Evolutionary conservation across 495 filamentous ascomycete species (phyloP).

Genomic region (Glutinoglossum americanum): DNA sequence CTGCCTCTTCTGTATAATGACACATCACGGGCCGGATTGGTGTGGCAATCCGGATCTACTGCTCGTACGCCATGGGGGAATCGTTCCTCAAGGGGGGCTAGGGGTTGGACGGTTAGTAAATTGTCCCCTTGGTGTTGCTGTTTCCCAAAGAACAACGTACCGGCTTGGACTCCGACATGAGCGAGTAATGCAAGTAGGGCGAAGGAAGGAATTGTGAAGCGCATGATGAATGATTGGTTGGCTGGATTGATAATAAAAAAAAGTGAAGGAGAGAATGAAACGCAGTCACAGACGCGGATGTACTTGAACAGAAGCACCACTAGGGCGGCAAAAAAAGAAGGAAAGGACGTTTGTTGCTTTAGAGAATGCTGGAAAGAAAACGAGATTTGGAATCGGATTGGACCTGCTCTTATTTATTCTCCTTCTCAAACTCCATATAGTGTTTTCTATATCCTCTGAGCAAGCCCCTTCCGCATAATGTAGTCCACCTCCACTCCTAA

Average conservation of each 20-base stretch:
- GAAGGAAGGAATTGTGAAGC: not conserved
- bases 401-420: not conserved
- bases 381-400: not conserved
- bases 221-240: not conserved
- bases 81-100: not conserved
- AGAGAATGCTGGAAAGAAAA: too few species aligned
- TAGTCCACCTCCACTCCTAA: not conserved
- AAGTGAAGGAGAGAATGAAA: not conserved
- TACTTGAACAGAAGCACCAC: not conserved
- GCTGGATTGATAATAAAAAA: not conserved
- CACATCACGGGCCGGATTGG: too few species aligned
- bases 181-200: not conserved
- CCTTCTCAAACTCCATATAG: not conserved
- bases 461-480: not conserved
- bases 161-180: not conserved
- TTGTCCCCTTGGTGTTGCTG: not conserved
- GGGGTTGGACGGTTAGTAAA: not conserved
- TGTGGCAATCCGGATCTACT: not conserved
- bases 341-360: not conserved
- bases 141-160: not conserved
- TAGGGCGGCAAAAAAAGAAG: not conserved
- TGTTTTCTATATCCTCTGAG: not conserved
- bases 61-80: not conserved
- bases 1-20: not conserved
- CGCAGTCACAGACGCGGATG: constrained; percentile 1